These are phyloP conservation scores for Pythium guiyangense DNA, from an alignment of 352 stramenopile genomes.

Conservation along the genomic window DNA sequence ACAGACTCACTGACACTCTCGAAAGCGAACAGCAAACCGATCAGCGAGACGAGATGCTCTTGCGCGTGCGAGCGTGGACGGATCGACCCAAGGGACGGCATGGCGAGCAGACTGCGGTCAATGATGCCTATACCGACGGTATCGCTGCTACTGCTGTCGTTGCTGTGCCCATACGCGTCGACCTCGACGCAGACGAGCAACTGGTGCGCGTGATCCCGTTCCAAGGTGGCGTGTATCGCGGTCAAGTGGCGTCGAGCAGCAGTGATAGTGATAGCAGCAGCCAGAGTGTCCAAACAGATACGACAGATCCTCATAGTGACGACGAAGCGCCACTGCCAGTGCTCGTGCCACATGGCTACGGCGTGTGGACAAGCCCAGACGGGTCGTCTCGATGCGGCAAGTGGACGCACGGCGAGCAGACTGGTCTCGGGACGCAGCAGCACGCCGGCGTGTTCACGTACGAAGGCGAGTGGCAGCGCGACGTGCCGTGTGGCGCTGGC, in stretches of 20 bases:
- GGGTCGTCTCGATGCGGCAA: constrained; percentile 27
- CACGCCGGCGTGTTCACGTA: constrained; percentile 28
- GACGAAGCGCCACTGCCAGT: background rate
- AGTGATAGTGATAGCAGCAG: background rate
- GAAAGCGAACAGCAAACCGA: too few species aligned
- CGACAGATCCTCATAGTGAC: background rate
- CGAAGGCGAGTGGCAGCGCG: constrained; percentile 34
- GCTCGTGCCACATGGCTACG: constrained; percentile 29
- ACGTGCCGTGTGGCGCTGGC: constrained; percentile 22
- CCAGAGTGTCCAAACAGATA: background rate
- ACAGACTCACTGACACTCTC: too few species aligned
- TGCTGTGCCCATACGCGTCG: constrained; percentile 1
- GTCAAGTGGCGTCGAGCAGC: constrained; percentile 1
- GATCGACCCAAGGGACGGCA: background rate
- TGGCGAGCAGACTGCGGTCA: background rate
- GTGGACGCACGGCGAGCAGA: constrained; percentile 36
- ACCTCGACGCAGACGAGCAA: background rate
- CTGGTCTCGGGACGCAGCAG: constrained; percentile 29
- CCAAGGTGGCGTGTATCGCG: constrained; percentile 7
- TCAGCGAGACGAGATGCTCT: background rate
- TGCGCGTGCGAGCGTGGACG: background rate
- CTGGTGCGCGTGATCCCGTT: constrained; percentile 4
- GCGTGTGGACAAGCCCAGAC: constrained; percentile 27
- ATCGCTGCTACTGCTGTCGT: background rate
- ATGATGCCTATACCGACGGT: background rate